These are phyloP conservation scores for slime mould (Dictyostelium discoideum) DNA, from an alignment of 78 protist species.

Conservation along the genomic window DNA sequence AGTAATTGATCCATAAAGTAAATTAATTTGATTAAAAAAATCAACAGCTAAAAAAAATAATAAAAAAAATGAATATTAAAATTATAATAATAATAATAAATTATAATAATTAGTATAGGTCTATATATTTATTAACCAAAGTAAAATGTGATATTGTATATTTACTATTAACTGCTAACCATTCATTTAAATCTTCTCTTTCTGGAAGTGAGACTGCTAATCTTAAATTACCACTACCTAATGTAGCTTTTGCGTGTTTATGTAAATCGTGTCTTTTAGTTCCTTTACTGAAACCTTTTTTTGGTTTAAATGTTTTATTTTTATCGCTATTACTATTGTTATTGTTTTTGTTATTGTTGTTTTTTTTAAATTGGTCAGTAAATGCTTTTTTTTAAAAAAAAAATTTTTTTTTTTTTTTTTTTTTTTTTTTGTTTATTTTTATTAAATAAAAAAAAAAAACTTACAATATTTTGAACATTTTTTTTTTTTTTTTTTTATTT, in stretches of 20 bases:
- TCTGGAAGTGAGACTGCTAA: slow-evolving; percentile 85
- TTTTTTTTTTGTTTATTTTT: no score
- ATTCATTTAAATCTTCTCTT: slow-evolving; percentile 89
- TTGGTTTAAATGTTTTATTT: slow-evolving; percentile 81
- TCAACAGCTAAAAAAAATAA: slow-evolving; percentile 91
- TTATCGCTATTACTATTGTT: slow-evolving; percentile 66
- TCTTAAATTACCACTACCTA: slow-evolving; percentile 83
- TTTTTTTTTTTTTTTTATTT: no score
- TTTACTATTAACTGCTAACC: slow-evolving; percentile 90
- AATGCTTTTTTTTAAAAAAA: no score
- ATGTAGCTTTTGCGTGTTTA: slow-evolving; percentile 79
- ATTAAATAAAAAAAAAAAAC: not conserved
- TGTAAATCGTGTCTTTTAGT: slow-evolving; percentile 79
- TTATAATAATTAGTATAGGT: no score
- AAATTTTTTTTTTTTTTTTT: no score
- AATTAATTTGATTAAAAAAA: slow-evolving; percentile 97
- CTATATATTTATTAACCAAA: not conserved
- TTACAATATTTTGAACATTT: not conserved
- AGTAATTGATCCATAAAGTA: slow-evolving; percentile 97
- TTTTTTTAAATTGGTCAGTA: not conserved
- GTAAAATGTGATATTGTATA: not conserved
- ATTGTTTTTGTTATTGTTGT: not conserved
- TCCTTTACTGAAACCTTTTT: slow-evolving; percentile 67
- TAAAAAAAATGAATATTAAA: no score
- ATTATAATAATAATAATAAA: no score